Evolutionary conservation across 225 moss, liverwort and hornwort species (phyloP), one percentile per base, ranked within the genome.

Genomic region (Marchantia polymorpha): DNA sequence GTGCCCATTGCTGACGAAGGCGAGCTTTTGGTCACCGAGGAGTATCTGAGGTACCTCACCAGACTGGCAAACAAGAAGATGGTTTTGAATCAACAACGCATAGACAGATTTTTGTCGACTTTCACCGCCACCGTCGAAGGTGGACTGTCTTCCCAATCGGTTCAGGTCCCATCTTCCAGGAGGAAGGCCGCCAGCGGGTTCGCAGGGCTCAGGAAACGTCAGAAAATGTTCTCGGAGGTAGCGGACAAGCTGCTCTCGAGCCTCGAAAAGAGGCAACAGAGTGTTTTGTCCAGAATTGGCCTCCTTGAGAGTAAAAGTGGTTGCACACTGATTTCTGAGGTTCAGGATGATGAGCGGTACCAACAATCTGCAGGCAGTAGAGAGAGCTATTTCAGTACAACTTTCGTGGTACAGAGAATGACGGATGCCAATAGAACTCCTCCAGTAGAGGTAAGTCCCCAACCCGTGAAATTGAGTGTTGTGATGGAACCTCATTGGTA

Each of bases 1-100:
- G 94, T 92, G 16, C 94, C 97, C 10, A 88, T 97, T 59, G 93
- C 87, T 15, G 88, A 90, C 77, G 89, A 86, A 49, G 92, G 94
- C 61, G 52, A 77, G 20, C 31, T 86, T 12, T 31, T 97, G 64
- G 90, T 94, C 49, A 61, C 93, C 26, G 89, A 91, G 49, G 83
- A 89, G 52, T 97, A 94, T 78, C 71, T 97, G n/a, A 80, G 79
- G 56, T 92, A 91, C 56, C 79, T 97, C 56, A 83, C 84, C 59
- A 75, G 70, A 49, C 74, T 89, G 64, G 91, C 93, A 7, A 94
- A 93, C 74, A 78, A 84, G 82, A 94, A 94, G 80, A 86, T 97
- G 87, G 82, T 84, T 73, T 69, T 92, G 14, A 97, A 97, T 80
- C 85, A 87, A 72, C 85, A 90, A 78, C 90, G 94, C 61, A 91